phyloP scores from a whole-genome alignment of 805 yeast species.

The Wickerhamiella domercqiae region DNA sequence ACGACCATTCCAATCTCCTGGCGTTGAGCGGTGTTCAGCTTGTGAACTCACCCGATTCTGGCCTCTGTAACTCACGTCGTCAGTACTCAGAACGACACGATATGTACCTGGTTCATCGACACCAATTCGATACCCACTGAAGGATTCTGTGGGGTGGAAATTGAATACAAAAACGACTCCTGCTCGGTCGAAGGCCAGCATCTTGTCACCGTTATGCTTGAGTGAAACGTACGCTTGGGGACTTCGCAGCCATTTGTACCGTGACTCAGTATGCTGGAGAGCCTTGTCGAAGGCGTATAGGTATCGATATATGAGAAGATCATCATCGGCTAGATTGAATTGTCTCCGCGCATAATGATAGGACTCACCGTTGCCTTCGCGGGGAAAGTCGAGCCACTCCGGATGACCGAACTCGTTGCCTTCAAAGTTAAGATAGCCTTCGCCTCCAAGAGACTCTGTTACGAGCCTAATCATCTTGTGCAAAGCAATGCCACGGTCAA shows the following conservation, averaged over 20 bases:
- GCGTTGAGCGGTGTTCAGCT: constrained; percentile 50
- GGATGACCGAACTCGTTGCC: constrained; percentile 99
- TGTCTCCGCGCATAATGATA: constrained; percentile 93
- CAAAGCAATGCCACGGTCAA: constrained; percentile 80
- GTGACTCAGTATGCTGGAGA: constrained; percentile 61
- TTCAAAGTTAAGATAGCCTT: constrained; percentile 88
- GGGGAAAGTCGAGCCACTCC: constrained; percentile 96
- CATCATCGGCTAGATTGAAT: constrained; percentile 72
- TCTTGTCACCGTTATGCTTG: constrained; percentile 80
- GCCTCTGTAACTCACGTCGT: constrained; percentile 61
- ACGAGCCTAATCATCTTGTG: constrained; percentile 82
- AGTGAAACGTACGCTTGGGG: constrained; percentile 73
- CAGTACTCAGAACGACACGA: constrained; percentile 60
- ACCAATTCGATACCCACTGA: constrained; percentile 80
- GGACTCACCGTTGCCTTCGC: constrained; percentile 72
- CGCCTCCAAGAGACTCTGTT: constrained; percentile 90
- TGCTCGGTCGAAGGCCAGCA: constrained; percentile 75
- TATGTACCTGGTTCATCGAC: constrained; percentile 67
- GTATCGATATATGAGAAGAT: constrained; percentile 60
- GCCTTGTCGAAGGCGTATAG: constrained; percentile 72
- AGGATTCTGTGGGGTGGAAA: constrained; percentile 75
- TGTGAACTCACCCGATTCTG: constrained; percentile 49
- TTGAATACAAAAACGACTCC: constrained; percentile 77
- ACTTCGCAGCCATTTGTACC: constrained; percentile 56
- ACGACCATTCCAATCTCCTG: constrained; percentile 68